Evolutionary conservation across 31 red algal species (phyloP), one percentile per base, ranked within the genome.

Genomic region (Endocladia muricata): DNA sequence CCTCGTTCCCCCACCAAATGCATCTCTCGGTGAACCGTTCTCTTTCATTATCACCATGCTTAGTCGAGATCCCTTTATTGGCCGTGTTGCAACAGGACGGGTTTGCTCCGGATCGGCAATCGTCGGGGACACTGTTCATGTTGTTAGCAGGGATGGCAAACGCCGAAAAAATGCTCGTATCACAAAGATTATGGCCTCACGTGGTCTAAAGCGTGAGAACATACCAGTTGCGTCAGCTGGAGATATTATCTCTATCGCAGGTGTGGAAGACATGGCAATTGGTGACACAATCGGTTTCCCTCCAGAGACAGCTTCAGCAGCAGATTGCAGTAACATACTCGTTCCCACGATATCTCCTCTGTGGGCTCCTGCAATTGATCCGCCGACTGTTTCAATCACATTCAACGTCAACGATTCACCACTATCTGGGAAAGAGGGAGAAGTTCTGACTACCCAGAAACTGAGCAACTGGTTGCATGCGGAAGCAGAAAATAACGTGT

Each of bases 331-430:
- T 29, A 78, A 82, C 32, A 38, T 83, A 32, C 48, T 67, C 6
- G 40, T 82, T 22, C 55, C 76, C 3, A 83, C 79, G 33, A 83
- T 84, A 32, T 63, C 58, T 19, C 78, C 88, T 8, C 52, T 92
- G 8, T 92, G 75, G 74, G 71, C 85, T 31, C 80, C 80, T 25
- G 74, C 73, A 63, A 89, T 90, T 56, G 92, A 95, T 49, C 81
- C 80, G 30, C 92, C 92, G 30, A 95, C 92, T n/a, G 82, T 95
- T 37, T 95, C 92, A 38, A 71, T 95, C 23, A 86, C 42, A 34
- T 82, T 95, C 65, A 77, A 55, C 68, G 92, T 95, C 37, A 95
- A 95, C 69, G 92, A 95, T 62, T 95, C 92, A 43, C 92, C 92
- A 7, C 55, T 95, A 35, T 47, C 74, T 7, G 92, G 92, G 22